These are phyloP conservation scores for Diphasiastrum complanatum DNA, from an alignment of 83 land plant genomes.

Conservation along the genomic window DNA sequence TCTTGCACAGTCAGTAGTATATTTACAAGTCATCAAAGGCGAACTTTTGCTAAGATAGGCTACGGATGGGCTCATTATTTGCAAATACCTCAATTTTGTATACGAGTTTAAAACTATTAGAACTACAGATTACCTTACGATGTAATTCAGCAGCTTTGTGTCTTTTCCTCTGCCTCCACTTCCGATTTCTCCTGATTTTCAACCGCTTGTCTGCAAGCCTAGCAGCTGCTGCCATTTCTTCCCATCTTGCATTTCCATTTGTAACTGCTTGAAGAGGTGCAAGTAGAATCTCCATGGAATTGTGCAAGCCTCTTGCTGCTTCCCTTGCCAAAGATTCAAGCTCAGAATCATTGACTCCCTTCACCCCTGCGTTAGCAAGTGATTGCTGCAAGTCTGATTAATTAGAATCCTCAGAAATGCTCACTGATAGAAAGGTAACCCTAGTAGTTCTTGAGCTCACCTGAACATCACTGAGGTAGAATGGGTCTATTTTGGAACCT, in stretches of 20 bases:
- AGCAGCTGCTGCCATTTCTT: conserved; percentile 60
- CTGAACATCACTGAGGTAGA: too few species aligned
- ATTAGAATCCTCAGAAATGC: too few species aligned
- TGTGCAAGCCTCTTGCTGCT: conserved; percentile 53
- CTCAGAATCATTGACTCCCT: too few species aligned
- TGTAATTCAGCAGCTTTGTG: conserved; percentile 52
- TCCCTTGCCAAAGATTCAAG: conserved; percentile 44
- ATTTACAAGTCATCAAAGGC: too few species aligned
- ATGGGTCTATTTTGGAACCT: too few species aligned
- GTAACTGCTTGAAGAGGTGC: conserved; percentile 48
- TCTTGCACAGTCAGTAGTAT: too few species aligned
- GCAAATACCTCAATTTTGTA: background rate
- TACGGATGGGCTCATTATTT: background rate
- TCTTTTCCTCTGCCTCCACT: conserved; percentile 68
- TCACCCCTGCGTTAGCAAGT: too few species aligned
- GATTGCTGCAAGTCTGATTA: too few species aligned
- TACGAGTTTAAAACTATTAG: background rate
- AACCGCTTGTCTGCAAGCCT: conserved; percentile 42
- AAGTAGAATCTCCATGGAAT: conserved; percentile 39
- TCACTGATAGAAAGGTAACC: too few species aligned
- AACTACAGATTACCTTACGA: conserved; percentile 52
- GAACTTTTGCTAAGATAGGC: background rate
- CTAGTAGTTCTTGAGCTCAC: too few species aligned
- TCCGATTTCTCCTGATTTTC: conserved; percentile 67
- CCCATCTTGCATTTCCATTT: conserved; percentile 54